Evolutionary conservation across 495 filamentous ascomycete species (phyloP).

Genomic region (Aspergillus homomorphus): DNA sequence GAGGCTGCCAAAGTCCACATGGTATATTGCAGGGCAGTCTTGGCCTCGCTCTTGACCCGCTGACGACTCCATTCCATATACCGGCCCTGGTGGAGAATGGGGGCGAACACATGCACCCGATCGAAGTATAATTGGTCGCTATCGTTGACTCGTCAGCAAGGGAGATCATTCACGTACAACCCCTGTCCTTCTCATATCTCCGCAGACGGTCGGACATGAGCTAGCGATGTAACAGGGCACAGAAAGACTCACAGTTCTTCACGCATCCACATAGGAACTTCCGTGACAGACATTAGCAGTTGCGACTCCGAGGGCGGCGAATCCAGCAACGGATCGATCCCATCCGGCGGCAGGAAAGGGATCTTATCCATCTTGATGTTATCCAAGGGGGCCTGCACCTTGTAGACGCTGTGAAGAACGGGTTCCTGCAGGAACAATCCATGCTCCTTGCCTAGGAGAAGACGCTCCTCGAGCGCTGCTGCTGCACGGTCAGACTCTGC

Average conservation of each 20-base stretch:
- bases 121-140: conserved; percentile 40
- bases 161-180: no score
- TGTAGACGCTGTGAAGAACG: no score
- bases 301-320: background rate
- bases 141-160: background rate
- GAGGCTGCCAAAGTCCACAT: conserved; percentile 33
- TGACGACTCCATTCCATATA: conserved; percentile 22
- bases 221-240: background rate
- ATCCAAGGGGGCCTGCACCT: background rate
- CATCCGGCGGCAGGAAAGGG: background rate
- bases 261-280: background rate
- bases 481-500: background rate
- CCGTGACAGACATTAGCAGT: background rate
- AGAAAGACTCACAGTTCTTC: conserved; percentile 36
- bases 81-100: conserved; percentile 28
- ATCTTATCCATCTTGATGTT: background rate
- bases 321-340: background rate
- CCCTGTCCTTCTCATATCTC: no score
- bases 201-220: background rate
- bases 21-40: conserved; percentile 28
- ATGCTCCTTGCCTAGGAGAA: no score
- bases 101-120: conserved; percentile 27
- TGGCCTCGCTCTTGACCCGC: conserved; percentile 8
- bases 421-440: no score
- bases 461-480: background rate